A percentile compares a stretch with the other conserved stretches of the same genome.
Conservation (phyloP, 2,329 filamentous ascomycete species). For the Alternaria dauci region DNA sequence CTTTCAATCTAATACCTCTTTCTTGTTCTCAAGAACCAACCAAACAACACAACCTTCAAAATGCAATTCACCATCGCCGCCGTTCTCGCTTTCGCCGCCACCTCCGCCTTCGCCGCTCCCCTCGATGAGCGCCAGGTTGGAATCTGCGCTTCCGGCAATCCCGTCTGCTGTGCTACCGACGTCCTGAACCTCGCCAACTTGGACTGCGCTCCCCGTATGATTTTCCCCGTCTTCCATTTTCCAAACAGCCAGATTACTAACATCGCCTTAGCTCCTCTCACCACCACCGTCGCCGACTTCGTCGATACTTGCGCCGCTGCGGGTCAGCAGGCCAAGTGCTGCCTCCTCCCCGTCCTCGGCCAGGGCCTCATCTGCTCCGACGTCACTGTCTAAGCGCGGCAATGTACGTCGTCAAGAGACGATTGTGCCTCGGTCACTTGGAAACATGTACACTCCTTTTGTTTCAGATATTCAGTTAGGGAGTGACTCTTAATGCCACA, state of each 20-base stretch:
- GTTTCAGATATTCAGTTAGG: background rate
- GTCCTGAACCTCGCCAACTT: slow-evolving; percentile 66
- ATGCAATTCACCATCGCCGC: slow-evolving; percentile 50
- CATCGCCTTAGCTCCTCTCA: slow-evolving; percentile 38
- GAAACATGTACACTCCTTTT: slow-evolving; percentile 6
- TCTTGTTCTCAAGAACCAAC: slow-evolving; percentile 17
- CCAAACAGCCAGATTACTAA: slow-evolving; percentile 18
- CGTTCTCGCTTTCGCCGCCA: slow-evolving; percentile 43
- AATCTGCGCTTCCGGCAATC: slow-evolving; percentile 48
- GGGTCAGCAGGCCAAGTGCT: slow-evolving; percentile 67
- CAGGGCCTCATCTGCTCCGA: slow-evolving; percentile 52
- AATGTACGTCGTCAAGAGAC: background rate
- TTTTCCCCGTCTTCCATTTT: background rate
- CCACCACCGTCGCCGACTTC: slow-evolving; percentile 54
- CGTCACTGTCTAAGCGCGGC: slow-evolving; percentile 22
- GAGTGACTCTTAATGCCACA: slow-evolving; percentile 8
- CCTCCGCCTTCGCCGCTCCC: slow-evolving; percentile 42
- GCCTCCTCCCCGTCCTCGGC: slow-evolving; percentile 60
- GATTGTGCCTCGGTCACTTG: background rate
- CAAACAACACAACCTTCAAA: slow-evolving; percentile 26
- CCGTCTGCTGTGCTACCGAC: slow-evolving; percentile 70
- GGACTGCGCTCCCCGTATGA: slow-evolving; percentile 65
- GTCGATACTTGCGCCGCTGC: slow-evolving; percentile 57
- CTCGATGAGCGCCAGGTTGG: slow-evolving; percentile 43
- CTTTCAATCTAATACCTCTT: slow-evolving; percentile 1